Base-by-base conservation (phyloP, 2,329 filamentous ascomycete species). In the Lecanicillium sp. region DNA sequence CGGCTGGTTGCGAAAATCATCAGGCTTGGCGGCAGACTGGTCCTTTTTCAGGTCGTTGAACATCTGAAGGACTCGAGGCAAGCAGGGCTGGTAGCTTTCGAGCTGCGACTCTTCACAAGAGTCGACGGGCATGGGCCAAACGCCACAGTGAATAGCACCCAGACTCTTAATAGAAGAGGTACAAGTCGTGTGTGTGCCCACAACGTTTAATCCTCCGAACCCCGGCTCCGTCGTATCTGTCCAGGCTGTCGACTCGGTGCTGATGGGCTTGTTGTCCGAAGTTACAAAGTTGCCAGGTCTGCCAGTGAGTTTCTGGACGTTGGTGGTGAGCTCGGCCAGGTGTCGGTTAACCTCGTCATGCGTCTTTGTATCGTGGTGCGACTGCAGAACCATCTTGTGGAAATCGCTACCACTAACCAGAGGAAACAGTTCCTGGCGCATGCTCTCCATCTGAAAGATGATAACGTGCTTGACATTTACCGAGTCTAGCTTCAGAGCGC, bases 131-230 rank as follows among this genome's bases (percentile, higher is more conserved):
- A 63, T 46, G 1, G 59, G 55, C 5, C 47, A 55, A 17, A 59
- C 46, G 11, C 60, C 59, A 30, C 60, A 63, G 12, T 60, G 44
- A 11, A 49, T 56, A 6, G 54, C 57, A 0, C 51, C 49, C 8
- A 62, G 38, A 38, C 57, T 60, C 43, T 63, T 63, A 25, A 59
- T 45, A 0, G 59, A 62, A 39, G 59, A 59, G 0, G 59, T 61
- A 12, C 52, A 49, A 4, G 54, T 50, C 3, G 60, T 61, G 31
- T 52, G 53, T 4, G 51, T 57, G 28, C 51, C 55, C 11, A 56
- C 52, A 22, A 47, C 42, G 30, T 51, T 60, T 33, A 63, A 47
- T 5, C 60, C 59, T 17, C 60, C 58, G 35, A 57, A 61, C 1
- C 46, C 45, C n/a, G 35, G 38, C 19, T 35, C 28, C 9, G 41